Base-by-base conservation (phyloP, 169 alveolate species). In the Ichthyophthirius multifiliis region DNA sequence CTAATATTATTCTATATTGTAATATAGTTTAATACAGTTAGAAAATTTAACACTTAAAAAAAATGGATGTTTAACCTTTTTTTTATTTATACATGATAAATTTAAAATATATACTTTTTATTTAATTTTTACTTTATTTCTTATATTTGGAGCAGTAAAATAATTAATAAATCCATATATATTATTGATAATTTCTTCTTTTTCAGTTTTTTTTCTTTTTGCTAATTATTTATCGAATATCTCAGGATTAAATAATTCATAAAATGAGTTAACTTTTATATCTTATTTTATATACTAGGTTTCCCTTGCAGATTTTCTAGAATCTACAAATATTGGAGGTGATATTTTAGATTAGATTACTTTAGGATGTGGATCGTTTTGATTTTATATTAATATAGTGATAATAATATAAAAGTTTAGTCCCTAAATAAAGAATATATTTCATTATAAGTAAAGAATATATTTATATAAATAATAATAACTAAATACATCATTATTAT, bases 301-400 rank as follows among this genome's bases (percentile, higher is more conserved):
- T 10, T 81, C 82, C 31, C 86, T 74, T 4, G 86, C 86, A 43
- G 86, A 80, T 62, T 81, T 86, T 43, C 91, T 47, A 1, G 91
- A 86, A 74, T 86, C 86, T 0, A 86, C 86, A 16, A 80, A 86
- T 20, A 86, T 79, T n/a, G 91, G 91, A 10, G 91, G 91, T 2
- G 91, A 86, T 23, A 86, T 86, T 10, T 78, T 76, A 1, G 88
- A 48, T 16, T 73, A 41, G 12, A 86, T 31, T 5, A 86, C 83
- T 62, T 67, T 34, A 2, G 91, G 91, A 15, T 44, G 75, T 12
- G 76, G 85, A 62, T 47, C 63, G 16, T 81, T 81, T 18, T 71
- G 63, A 18, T 81, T 32, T 13, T 41, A 46, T n/a, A n/a, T n/a
- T n/a, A n/a, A n/a, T n/a, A n/a, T n/a, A n/a, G n/a, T n/a, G n/a